phyloP scores from a whole-genome alignment of 345 rosid genomes.

The Lepidium aucheri region DNA sequence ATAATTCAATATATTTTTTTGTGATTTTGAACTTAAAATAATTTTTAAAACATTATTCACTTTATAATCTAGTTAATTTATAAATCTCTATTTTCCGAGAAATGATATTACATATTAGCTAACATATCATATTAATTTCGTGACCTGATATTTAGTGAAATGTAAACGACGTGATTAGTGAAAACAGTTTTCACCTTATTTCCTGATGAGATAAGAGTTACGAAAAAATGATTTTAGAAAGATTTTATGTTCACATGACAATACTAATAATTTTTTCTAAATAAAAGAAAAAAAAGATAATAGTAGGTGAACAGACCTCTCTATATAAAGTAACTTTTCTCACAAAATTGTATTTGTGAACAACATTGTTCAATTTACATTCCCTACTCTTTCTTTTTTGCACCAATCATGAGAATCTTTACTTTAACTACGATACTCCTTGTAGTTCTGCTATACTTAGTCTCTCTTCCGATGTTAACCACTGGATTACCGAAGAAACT shows the following conservation, averaged over 20 bases:
- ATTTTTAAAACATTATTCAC: no score
- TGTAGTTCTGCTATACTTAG: background rate
- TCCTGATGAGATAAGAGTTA: background rate
- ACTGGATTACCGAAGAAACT: background rate
- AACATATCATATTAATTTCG: background rate
- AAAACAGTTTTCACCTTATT: background rate
- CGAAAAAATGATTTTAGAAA: background rate
- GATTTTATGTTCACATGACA: background rate
- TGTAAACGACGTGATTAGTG: conserved; percentile 4
- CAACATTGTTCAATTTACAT: background rate
- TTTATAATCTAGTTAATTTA: no score
- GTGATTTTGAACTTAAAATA: no score
- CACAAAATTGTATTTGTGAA: background rate
- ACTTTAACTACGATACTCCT: background rate
- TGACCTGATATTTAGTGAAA: conserved; percentile 8
- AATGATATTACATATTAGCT: background rate
- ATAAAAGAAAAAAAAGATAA: background rate
- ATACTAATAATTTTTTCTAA: background rate
- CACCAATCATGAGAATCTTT: background rate
- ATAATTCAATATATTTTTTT: no score
- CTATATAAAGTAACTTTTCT: background rate
- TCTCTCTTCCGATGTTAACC: background rate
- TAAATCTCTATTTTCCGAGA: no score
- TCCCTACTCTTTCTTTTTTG: background rate
- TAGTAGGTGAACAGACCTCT: background rate